Base-by-base conservation (phyloP, 805 yeast genomes). In the Pichia eremophila region DNA sequence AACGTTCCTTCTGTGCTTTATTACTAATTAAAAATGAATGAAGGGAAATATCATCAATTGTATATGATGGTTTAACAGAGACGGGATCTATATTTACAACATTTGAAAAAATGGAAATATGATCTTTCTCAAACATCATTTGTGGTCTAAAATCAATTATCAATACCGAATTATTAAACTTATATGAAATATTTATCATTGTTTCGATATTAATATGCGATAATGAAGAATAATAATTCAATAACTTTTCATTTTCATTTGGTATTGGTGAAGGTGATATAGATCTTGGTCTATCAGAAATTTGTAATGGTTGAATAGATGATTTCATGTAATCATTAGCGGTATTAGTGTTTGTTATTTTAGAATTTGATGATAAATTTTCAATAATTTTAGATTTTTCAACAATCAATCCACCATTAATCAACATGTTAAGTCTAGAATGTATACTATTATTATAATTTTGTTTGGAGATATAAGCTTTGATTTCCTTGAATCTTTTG, bases 51-150 rank as follows among this genome's bases (percentile, higher is more conserved):
- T 83, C 91, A n/a, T 61, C 64, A 55, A 85, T 86, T 0, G 76
- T 69, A 57, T 77, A 76, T 10, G 68, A 65, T 1, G 64, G 61
- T 45, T 78, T 64, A 18, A 81, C 67, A 0, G 78, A 71, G 18
- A 74, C 70, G 0, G 97, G 96, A 46, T 87, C 95, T 18, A 90
- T 73, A 59, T 90, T 85, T 11, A 86, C 72, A 9, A 84, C 62
- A 46, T 83, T 77, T 12, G 68, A 64, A 27, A 78, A 66, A 12
- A 74, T 67, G 22, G 60, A 58, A 14, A 90, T 78, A 62, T 88
- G 96, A 43, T 77, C 75, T 40, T 68, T 66, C 42, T 78, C 75
- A 58, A 74, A 89, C 36, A 78, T 81, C 18, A 68, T 69, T 38
- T 81, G 69, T 17, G 81, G 68, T 54, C 97, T 69, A 39, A 80